Conservation (phyloP, 1,284 basidiomycete species). For the Ustilago tritici region DNA sequence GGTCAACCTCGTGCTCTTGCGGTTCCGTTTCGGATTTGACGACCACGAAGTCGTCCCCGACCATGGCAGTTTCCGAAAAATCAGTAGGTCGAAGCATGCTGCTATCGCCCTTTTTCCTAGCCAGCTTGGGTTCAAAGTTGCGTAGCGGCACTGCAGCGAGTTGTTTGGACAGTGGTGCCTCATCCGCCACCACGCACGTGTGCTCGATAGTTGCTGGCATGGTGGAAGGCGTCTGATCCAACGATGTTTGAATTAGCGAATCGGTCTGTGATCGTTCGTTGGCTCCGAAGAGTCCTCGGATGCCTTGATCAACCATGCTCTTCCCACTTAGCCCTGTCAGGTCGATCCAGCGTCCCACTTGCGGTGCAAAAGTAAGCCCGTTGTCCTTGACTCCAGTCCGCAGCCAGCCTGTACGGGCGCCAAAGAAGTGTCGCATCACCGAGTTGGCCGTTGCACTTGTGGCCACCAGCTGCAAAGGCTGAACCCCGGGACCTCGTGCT, state of each 20-base stretch:
- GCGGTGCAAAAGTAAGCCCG: slow-evolving; percentile 31
- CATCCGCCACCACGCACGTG: slow-evolving; percentile 65
- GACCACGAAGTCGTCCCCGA: slow-evolving; percentile 16
- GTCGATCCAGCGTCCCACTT: slow-evolving; percentile 66
- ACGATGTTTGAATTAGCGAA: slow-evolving; percentile 26
- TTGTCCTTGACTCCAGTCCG: slow-evolving; percentile 58
- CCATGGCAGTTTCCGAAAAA: neutral
- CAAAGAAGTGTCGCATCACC: slow-evolving; percentile 67
- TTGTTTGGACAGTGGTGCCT: slow-evolving; percentile 31
- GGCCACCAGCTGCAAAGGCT: slow-evolving; percentile 63
- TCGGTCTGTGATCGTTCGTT: slow-evolving; percentile 36
- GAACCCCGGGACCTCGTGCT: slow-evolving; percentile 28
- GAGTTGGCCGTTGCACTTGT: slow-evolving; percentile 67
- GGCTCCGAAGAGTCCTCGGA: slow-evolving; percentile 41
- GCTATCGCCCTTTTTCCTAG: slow-evolving; percentile 20
- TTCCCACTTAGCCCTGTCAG: slow-evolving; percentile 60
- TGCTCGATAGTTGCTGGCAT: slow-evolving; percentile 62
- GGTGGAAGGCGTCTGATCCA: slow-evolving; percentile 24
- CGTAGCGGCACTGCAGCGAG: slow-evolving; percentile 37
- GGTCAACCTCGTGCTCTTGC: slow-evolving; percentile 54
- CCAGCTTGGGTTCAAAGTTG: slow-evolving; percentile 44
- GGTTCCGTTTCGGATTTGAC: slow-evolving; percentile 32
- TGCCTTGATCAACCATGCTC: slow-evolving; percentile 50
- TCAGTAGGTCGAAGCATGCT: neutral
- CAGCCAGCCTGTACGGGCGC: slow-evolving; percentile 67